Evolutionary conservation across 2,329 filamentous ascomycete genomes (phyloP).

Genomic region (Claviceps sp.): DNA sequence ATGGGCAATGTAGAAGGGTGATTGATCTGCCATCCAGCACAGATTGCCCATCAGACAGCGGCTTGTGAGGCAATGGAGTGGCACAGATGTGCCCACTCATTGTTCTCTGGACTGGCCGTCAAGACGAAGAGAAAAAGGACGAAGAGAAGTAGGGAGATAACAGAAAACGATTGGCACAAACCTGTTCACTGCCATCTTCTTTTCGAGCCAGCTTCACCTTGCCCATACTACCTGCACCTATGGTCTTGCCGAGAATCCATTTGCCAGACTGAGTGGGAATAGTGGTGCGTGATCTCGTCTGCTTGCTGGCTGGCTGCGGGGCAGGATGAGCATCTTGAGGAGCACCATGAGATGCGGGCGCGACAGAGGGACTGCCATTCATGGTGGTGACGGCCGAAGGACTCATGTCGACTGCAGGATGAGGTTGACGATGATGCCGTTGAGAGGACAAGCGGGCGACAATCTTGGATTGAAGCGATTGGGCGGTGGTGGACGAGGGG

Average conservation of each 20-base stretch:
- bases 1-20: background rate
- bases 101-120: background rate
- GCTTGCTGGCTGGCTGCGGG: constrained; percentile 29
- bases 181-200: constrained; percentile 81
- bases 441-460: constrained; percentile 32
- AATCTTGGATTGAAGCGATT: constrained; percentile 31
- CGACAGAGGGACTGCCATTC: constrained; percentile 39
- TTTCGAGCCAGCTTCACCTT: constrained; percentile 95
- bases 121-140: background rate
- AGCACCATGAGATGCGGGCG: constrained; percentile 33
- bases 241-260: constrained; percentile 93
- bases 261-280: constrained; percentile 84
- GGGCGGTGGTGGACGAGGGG: constrained; percentile 7
- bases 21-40: background rate
- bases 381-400: constrained; percentile 33
- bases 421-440: constrained; percentile 18
- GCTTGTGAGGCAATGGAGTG: background rate
- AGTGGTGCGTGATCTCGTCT: constrained; percentile 55
- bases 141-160: background rate
- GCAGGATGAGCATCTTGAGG: constrained; percentile 23
- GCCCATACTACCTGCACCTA: constrained; percentile 96
- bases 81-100: background rate
- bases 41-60: background rate
- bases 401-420: constrained; percentile 32
- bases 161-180: constrained; percentile 25